These are phyloP conservation scores for Saccharomyces eubayanus DNA, from an alignment of 805 yeast genomes.

Conservation along the genomic window DNA sequence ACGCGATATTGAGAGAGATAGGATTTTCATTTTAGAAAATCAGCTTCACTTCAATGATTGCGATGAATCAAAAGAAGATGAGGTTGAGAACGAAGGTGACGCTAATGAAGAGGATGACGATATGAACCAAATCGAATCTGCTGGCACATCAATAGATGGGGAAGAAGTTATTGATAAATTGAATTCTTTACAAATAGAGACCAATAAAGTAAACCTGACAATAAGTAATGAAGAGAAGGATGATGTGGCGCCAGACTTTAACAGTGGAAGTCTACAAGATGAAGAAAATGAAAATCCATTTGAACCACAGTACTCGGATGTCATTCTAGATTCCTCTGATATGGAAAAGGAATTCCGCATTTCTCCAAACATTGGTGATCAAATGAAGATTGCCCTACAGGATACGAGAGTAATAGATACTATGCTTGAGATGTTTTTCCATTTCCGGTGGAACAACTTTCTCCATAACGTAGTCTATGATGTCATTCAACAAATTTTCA, in stretches of 20 bases:
- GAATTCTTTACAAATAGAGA: constrained; percentile 3
- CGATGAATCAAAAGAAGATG: constrained; percentile 7
- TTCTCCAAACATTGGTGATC: constrained; percentile 62
- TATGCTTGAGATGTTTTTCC: constrained; percentile 59
- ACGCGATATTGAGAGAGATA: constrained; percentile 56
- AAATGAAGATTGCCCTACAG: constrained; percentile 55
- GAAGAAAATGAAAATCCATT: neutral
- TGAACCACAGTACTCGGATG: constrained; percentile 3
- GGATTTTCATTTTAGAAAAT: constrained; percentile 14
- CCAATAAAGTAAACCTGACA: neutral
- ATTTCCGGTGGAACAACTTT: constrained; percentile 77
- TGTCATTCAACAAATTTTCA: constrained; percentile 71
- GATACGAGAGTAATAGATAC: constrained; percentile 55
- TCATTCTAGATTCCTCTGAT: constrained; percentile 24
- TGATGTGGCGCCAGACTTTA: neutral
- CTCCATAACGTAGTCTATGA: constrained; percentile 82
- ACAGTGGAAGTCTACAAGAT: neutral
- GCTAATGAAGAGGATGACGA: constrained; percentile 1
- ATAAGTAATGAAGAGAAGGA: neutral
- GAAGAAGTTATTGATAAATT: constrained; percentile 1
- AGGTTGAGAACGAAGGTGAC: constrained; percentile 8
- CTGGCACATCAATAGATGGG: constrained; percentile 2
- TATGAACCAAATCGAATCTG: constrained; percentile 6
- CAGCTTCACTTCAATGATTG: neutral
- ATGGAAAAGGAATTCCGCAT: constrained; percentile 37